These are phyloP conservation scores for Cladophialophora yegresii DNA, from an alignment of 2,329 filamentous ascomycete species.

Conservation along the genomic window DNA sequence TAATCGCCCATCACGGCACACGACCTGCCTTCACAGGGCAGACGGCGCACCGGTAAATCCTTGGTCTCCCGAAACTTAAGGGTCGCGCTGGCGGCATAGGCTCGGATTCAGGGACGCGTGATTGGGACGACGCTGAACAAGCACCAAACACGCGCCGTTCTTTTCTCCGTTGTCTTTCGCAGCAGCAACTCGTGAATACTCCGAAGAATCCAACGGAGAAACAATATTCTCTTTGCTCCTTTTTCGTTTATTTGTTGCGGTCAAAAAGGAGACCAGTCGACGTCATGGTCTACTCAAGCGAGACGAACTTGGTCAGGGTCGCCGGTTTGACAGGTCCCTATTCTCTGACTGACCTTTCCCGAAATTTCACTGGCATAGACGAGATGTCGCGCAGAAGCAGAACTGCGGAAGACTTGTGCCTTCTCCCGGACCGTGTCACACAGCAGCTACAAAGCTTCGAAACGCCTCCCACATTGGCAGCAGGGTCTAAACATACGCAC, in stretches of 20 bases:
- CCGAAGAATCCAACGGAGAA: not conserved
- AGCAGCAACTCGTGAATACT: not conserved
- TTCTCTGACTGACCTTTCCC: constrained; percentile 7
- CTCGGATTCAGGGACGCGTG: constrained; percentile 4
- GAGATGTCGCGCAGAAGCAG: not conserved
- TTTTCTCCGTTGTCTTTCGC: not conserved
- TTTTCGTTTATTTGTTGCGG: constrained; percentile 7
- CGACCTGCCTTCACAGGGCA: constrained; percentile 5
- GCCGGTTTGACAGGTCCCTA: constrained; percentile 13
- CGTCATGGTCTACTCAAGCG: constrained; percentile 30
- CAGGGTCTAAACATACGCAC: not conserved
- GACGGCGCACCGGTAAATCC: constrained; percentile 10
- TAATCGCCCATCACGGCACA: constrained; percentile 21
- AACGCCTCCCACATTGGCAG: not conserved
- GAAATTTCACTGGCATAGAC: constrained; percentile 15
- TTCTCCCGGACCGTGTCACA: not conserved
- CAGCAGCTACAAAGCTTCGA: not conserved
- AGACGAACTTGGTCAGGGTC: constrained; percentile 21
- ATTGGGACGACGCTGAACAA: not conserved
- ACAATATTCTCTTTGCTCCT: constrained; percentile 18
- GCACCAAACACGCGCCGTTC: not conserved
- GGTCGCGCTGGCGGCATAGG: not conserved
- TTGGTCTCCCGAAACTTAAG: constrained; percentile 1
- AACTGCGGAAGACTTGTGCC: not conserved
- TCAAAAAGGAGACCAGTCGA: constrained; percentile 24